These are phyloP conservation scores for Teratosphaeria nubilosa DNA, from an alignment of 2,329 filamentous ascomycete species.

Conservation along the genomic window DNA sequence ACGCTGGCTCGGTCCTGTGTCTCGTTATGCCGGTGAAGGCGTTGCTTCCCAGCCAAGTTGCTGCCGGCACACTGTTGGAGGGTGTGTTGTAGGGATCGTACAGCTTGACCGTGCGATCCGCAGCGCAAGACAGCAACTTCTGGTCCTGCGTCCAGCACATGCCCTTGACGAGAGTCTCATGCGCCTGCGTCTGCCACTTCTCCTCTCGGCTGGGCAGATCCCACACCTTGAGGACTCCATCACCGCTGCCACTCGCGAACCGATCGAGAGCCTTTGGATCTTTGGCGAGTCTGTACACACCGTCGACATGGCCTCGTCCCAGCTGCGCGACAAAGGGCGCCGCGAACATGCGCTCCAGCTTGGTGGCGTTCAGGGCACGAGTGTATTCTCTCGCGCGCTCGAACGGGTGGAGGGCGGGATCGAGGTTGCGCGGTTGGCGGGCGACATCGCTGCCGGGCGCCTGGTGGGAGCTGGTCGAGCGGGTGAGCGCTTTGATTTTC, in stretches of 20 bases:
- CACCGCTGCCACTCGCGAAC: constrained; percentile 71
- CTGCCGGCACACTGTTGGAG: constrained; percentile 58
- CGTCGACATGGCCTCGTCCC: constrained; percentile 84
- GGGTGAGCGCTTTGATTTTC: constrained; percentile 58
- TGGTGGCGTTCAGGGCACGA: constrained; percentile 70
- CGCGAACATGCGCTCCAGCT: constrained; percentile 86
- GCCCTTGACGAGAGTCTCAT: constrained; percentile 89
- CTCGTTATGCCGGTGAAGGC: constrained; percentile 79
- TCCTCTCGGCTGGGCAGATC: constrained; percentile 64
- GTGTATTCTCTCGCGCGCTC: constrained; percentile 82
- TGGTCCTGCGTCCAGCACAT: constrained; percentile 80
- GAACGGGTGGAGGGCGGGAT: constrained; percentile 81
- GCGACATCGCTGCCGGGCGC: constrained; percentile 56
- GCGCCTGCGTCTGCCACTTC: constrained; percentile 68
- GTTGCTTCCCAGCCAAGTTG: constrained; percentile 73
- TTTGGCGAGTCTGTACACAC: constrained; percentile 44
- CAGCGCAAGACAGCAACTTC: constrained; percentile 77
- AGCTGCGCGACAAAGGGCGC: constrained; percentile 78
- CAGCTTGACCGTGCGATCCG: constrained; percentile 78
- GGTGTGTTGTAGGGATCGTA: constrained; percentile 78
- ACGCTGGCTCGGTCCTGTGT: constrained; percentile 66
- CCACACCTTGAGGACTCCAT: constrained; percentile 92
- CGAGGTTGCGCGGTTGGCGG: constrained; percentile 60
- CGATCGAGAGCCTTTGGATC: constrained; percentile 38
- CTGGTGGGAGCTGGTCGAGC: constrained; percentile 54